Percentiles rank a stretch among this genome's conserved stretches.
phyloP scores from a whole-genome alignment of 768 basidiomycete species.

The Candolleomyces efflorescens region DNA sequence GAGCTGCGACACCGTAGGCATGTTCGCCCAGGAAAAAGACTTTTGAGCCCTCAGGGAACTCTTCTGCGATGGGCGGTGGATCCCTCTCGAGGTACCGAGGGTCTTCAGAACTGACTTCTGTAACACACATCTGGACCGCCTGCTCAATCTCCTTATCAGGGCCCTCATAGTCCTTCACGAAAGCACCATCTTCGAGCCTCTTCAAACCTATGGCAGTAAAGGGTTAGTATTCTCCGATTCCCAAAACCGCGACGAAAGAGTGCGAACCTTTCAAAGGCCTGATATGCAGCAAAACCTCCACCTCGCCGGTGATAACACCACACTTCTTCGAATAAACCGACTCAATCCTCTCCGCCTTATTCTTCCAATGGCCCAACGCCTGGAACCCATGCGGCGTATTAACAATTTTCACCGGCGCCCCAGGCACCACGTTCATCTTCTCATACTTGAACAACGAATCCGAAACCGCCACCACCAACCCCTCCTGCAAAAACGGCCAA shows the following conservation, averaged over 20 bases:
- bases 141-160: slow-evolving; percentile 79
- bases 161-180: slow-evolving; percentile 93
- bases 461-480: slow-evolving; percentile 79
- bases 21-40: slow-evolving; percentile 96
- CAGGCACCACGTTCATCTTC: slow-evolving; percentile 51
- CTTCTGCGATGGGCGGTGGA: slow-evolving; percentile 77
- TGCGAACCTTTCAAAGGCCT: slow-evolving; percentile 79
- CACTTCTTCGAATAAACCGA: slow-evolving; percentile 81
- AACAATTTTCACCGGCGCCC: slow-evolving; percentile 50
- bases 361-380: slow-evolving; percentile 72
- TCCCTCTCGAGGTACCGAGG: slow-evolving; percentile 80
- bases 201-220: slow-evolving; percentile 62
- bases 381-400: slow-evolving; percentile 70
- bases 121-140: slow-evolving; percentile 82
- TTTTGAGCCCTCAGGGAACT: slow-evolving; percentile 86
- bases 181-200: slow-evolving; percentile 81
- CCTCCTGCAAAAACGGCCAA: slow-evolving; percentile 97
- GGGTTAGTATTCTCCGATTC: too few species aligned
- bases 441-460: slow-evolving; percentile 88
- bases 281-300: slow-evolving; percentile 85
- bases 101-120: slow-evolving; percentile 82
- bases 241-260: too few species aligned
- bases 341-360: slow-evolving; percentile 79
- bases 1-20: slow-evolving; percentile 94
- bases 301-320: slow-evolving; percentile 78